These are phyloP conservation scores for Leccinum olivaceopallidum DNA, from an alignment of 768 basidiomycete genomes.

Conservation along the genomic window DNA sequence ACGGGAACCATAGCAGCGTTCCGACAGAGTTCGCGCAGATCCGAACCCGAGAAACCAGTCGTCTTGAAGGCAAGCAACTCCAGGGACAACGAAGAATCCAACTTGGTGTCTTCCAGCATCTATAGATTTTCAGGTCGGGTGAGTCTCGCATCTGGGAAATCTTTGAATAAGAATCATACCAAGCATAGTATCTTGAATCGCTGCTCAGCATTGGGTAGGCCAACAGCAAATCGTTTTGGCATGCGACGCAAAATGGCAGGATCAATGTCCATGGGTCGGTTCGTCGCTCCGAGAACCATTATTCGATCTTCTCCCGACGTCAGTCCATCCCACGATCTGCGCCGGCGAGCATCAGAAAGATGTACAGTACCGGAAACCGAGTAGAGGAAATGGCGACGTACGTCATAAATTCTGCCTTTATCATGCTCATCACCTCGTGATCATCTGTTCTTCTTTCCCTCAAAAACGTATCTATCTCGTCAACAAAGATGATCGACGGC, in stretches of 20 bases:
- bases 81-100: conserved; percentile 64
- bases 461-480: conserved; percentile 96
- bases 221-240: conserved; percentile 93
- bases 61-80: conserved; percentile 63
- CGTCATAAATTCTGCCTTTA: conserved; percentile 97
- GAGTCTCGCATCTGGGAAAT: not conserved
- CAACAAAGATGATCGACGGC: conserved; percentile 97
- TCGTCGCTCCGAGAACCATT: conserved; percentile 92
- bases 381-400: conserved; percentile 36
- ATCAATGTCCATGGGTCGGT: conserved; percentile 91
- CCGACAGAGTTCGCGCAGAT: conserved; percentile 88
- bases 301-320: conserved; percentile 80
- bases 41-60: conserved; percentile 83
- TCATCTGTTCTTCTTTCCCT: conserved; percentile 85
- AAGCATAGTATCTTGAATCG: conserved; percentile 81
- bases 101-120: conserved; percentile 83
- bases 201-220: conserved; percentile 76
- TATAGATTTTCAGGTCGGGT: conserved; percentile 29
- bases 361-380: conserved; percentile 3
- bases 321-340: conserved; percentile 93
- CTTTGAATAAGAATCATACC: conserved; percentile 41
- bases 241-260: conserved; percentile 89
- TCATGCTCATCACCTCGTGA: conserved; percentile 98
- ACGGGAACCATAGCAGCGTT: conserved; percentile 94
- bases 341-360: not conserved